Evolutionary conservation across 179 eudicot species (phyloP), one percentile per base, ranked within the genome.

Genomic region (Drosera spatulata): DNA sequence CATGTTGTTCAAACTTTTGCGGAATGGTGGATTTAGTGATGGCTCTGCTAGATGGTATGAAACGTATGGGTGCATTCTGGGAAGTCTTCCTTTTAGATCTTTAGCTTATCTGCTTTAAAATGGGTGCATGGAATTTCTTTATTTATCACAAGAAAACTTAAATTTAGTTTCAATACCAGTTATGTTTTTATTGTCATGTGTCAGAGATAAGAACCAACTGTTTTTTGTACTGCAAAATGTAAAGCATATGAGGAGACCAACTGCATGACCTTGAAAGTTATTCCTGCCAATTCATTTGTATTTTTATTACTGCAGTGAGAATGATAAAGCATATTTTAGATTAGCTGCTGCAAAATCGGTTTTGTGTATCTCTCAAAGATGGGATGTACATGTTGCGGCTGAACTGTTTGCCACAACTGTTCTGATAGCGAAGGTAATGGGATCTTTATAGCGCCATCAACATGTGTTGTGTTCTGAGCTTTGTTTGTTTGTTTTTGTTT

Each of bases 261-360:
- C 33, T 22, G 33, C 33, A 22, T 22, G 33, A 22, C 33, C 33
- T 22, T 22, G 33, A 22, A 22, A 22, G 33, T 22, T 22, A 22
- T 22, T 22, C 33, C 33, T 22, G 33, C 33, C 33, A 22, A 22
- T 22, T 22, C 1, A 22, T 22, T 22, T 22, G 59, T 6, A 14
- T 52, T 46, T 52, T 64, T n/a, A 63, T 42, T 45, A 56, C 45
- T 74, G 73, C 85, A 93, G 99, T 72, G 86, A 73, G 73, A 58
- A 55, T 65, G 90, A 81, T 71, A 64, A 64, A 79, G 81, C 72
- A 37, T 66, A 68, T 46, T 67, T 85, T 68, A 82, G 76, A 68
- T 72, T 93, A 81, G 94, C 87, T 65, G 97, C 95, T 60, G 95
- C 95, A 46, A 93, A 85, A 71, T 82, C 93, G 67, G 80, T 93